Conservation (phyloP, 345 rosid genomes). For the Rubroshorea leprosula region DNA sequence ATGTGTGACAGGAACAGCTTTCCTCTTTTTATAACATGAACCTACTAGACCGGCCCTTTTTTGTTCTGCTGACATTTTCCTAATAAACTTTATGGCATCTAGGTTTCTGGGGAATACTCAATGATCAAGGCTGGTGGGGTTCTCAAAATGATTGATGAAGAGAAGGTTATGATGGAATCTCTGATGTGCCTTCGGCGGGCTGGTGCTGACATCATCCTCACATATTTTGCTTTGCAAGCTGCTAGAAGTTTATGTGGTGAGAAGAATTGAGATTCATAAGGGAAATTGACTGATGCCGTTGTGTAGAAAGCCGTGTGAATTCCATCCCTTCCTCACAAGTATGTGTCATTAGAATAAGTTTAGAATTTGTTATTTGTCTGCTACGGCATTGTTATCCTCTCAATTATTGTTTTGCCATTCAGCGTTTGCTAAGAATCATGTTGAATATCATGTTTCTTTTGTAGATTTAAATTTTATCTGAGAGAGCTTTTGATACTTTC, state of each 20-base stretch:
- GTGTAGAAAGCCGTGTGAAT: background rate
- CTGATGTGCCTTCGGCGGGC: constrained; percentile 78
- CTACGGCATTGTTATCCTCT: background rate
- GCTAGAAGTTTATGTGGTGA: constrained; percentile 65
- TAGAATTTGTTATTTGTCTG: background rate
- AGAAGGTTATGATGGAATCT: constrained; percentile 92
- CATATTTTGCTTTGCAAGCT: constrained; percentile 89
- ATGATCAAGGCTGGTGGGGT: constrained; percentile 91
- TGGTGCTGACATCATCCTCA: constrained; percentile 80
- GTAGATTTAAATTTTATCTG: too few relatives aligned
- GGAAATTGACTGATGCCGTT: constrained; percentile 2
- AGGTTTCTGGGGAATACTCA: constrained; percentile 91
- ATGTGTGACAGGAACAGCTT: too few relatives aligned
- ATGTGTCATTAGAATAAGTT: background rate
- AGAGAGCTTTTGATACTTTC: too few relatives aligned
- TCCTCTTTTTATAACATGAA: too few relatives aligned
- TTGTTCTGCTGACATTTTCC: background rate
- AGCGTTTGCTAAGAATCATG: background rate
- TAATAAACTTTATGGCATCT: background rate
- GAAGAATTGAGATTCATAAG: constrained; percentile 19
- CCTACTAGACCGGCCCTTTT: background rate
- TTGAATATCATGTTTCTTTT: background rate
- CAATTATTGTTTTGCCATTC: background rate
- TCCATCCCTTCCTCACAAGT: background rate
- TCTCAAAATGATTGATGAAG: constrained; percentile 88